Base-by-base conservation (phyloP, 495 filamentous ascomycete species). In the Aspergillus leporis region DNA sequence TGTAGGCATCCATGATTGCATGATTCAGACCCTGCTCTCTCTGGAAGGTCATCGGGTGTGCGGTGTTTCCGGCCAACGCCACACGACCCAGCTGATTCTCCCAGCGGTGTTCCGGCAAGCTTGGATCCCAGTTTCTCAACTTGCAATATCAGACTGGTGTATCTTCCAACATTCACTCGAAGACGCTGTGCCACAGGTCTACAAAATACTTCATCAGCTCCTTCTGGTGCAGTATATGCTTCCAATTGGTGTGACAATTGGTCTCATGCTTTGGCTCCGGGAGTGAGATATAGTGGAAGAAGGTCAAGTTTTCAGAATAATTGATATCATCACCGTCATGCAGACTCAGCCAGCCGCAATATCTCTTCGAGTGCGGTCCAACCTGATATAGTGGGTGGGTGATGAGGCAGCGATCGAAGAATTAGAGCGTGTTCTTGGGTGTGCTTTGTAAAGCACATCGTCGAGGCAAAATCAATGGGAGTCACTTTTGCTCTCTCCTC, bases 21-120 rank as follows among this genome's bases (percentile, higher is more conserved):
- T 81, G 74, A 25, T 81, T 79, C 9, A 82, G 62, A 0, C 79
- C 80, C 64, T 83, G 80, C 3, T 77, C 80, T 14, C 80, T 74
- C 51, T 82, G 69, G 62, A 59, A 59, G 1, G 75, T 79, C 78
- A 82, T 80, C 0, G 76, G 62, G 69, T 82, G 81, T 8, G 78
- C 80, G 0, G 81, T 80, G 63, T 83, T 80, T 5, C 80, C 81
- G 0, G 72, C 77, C 45, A 82, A 66, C 12, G 78, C 80, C 1
- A 82, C 69, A 3, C 69, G 61, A 19, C 77, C 78, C 6, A 55
- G 57, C 46, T 69, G 69, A 52, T 71, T 77, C 53, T 82, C 72
- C 66, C 66, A 68, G 13, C 51, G 51, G 25, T 65, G 66, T 7
- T 28, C 54, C 13, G 51, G 19, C 0, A 34, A 47, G 2, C 62